Conservation (phyloP, 1,284 basidiomycete species). For the Malassezia nana region DNA sequence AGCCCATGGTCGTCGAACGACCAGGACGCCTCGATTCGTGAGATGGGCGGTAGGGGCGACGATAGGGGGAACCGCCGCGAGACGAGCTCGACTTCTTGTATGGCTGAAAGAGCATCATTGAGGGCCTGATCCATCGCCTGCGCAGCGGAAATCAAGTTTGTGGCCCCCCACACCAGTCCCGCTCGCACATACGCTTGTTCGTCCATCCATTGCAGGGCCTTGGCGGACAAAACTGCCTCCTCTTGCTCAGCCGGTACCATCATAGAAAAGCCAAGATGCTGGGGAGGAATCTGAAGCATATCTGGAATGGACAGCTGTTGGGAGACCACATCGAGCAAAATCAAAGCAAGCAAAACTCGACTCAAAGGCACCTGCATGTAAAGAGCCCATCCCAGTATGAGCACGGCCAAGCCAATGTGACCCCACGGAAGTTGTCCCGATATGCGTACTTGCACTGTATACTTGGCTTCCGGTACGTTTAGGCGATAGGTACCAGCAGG, state of each 20-base stretch:
- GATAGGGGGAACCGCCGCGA: slow-evolving; percentile 41
- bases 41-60: slow-evolving; percentile 43
- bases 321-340: neutral
- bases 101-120: slow-evolving; percentile 37
- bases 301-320: neutral
- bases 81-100: slow-evolving; percentile 45
- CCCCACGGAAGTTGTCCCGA: neutral
- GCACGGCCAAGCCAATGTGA: neutral
- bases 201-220: neutral
- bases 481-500: neutral
- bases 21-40: slow-evolving; percentile 33
- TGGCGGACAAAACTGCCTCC: neutral
- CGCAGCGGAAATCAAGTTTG: slow-evolving; percentile 24
- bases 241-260: neutral
- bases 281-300: neutral
- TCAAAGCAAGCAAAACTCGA: neutral
- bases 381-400: neutral
- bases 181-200: slow-evolving; percentile 13
- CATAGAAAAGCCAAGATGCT: neutral
- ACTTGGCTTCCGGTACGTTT: neutral
- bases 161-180: slow-evolving; percentile 11
- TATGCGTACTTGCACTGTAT: neutral
- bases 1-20: neutral
- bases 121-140: slow-evolving; percentile 30
- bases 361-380: neutral